phyloP scores from a whole-genome alignment of 176 grass and related monocot genomes.

The Hyparrhenia diplandra region DNA sequence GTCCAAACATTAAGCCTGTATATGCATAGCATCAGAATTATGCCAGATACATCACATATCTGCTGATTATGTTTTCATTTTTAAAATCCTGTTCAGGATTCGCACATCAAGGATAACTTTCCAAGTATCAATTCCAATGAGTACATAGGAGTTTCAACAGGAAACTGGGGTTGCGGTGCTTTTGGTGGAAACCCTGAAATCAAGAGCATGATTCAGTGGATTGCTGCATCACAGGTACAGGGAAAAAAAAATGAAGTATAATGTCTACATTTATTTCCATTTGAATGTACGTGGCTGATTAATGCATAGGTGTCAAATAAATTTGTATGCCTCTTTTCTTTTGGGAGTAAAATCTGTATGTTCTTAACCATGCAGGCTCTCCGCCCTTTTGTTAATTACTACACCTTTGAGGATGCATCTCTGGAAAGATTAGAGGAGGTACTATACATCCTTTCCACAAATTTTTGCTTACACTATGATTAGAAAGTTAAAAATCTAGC shows the following conservation, averaged over 20 bases:
- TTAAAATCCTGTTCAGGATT: slow-evolving; percentile 26
- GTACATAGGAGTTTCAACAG: slow-evolving; percentile 74
- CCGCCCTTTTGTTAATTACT: slow-evolving; percentile 83
- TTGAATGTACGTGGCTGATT: not conserved
- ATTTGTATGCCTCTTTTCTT: not conserved
- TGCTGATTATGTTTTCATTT: slow-evolving; percentile 4
- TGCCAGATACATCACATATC: not conserved
- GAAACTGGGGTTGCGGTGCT: slow-evolving; percentile 94
- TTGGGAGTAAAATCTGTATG: not conserved
- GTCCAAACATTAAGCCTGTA: not conserved
- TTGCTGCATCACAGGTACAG: slow-evolving; percentile 85
- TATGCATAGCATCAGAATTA: not conserved
- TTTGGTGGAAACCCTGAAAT: slow-evolving; percentile 94
- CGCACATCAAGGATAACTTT: slow-evolving; percentile 9
- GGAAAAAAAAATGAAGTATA: not conserved
- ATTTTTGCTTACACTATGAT: not conserved
- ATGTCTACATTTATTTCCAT: not conserved
- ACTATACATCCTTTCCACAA: slow-evolving; percentile 1
- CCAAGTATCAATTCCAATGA: slow-evolving; percentile 21
- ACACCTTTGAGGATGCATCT: slow-evolving; percentile 63
- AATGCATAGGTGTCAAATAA: not conserved
- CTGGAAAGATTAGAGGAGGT: slow-evolving; percentile 73
- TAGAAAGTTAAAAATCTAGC: not conserved
- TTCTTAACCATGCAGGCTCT: slow-evolving; percentile 48
- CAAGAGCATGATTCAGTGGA: slow-evolving; percentile 95